Evolutionary conservation across 73 alveolate genomes (phyloP).

Genomic region (Paramecium caudatum): DNA sequence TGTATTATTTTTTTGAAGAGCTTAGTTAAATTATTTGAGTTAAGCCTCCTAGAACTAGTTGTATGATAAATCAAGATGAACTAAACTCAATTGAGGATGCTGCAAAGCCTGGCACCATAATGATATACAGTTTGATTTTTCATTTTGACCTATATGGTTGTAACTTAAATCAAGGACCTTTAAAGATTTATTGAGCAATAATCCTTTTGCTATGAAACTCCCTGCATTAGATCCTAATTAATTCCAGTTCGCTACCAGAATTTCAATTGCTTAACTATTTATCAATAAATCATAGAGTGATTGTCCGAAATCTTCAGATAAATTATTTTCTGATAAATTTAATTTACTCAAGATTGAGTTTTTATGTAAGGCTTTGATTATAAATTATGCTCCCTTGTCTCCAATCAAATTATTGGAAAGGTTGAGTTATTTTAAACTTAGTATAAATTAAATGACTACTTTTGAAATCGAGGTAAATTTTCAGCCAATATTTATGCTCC

Average conservation of each 20-base stretch:
- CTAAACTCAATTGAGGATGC: conserved; percentile 7
- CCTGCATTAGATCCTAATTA: neutral
- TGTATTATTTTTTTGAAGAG: conserved; percentile 18
- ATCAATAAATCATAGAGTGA: neutral
- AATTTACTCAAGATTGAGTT: neutral
- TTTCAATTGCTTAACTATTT: neutral
- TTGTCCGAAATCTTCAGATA: conserved; percentile 19
- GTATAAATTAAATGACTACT: neutral
- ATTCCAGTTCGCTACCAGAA: conserved; percentile 39
- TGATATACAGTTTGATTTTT: conserved; percentile 45
- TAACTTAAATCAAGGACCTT: conserved; percentile 63
- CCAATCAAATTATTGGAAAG: conserved; percentile 38
- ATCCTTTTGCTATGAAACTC: conserved; percentile 25
- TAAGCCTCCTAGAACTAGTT: neutral
- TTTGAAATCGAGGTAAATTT: conserved; percentile 3
- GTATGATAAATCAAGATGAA: conserved; percentile 59
- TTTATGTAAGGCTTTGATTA: neutral
- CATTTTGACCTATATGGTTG: conserved; percentile 45
- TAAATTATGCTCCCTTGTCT: conserved; percentile 4
- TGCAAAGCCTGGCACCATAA: conserved; percentile 21
- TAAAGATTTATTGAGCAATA: conserved; percentile 1
- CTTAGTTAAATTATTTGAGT: neutral
- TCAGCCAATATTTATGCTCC: conserved; percentile 35
- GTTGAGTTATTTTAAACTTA: conserved; percentile 30
- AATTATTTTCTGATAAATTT: neutral